phyloP scores from a whole-genome alignment of 768 basidiomycete species.

The Steccherinum ochraceum region DNA sequence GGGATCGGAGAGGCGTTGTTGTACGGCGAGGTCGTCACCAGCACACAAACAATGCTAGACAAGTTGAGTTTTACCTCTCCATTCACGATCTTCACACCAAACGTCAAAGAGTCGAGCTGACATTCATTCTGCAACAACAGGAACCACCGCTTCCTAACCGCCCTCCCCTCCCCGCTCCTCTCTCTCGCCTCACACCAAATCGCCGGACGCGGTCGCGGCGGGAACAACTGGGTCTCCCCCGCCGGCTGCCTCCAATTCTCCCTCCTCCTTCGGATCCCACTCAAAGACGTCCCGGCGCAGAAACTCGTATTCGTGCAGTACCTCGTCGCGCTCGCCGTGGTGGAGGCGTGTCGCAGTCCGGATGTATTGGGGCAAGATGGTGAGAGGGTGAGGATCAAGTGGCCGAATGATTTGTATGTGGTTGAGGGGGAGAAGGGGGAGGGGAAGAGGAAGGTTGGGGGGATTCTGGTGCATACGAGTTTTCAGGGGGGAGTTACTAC shows the following conservation, averaged over 20 bases:
- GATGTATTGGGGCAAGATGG: slow-evolving; percentile 42
- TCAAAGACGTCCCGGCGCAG: slow-evolving; percentile 42
- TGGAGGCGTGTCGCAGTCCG: slow-evolving; percentile 68
- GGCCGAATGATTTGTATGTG: slow-evolving; percentile 96
- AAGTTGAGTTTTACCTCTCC: slow-evolving; percentile 62
- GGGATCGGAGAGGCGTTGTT: slow-evolving; percentile 72
- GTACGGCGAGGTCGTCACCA: slow-evolving; percentile 87
- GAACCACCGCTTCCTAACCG: slow-evolving; percentile 65
- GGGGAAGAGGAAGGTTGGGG: slow-evolving; percentile 76
- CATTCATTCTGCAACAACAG: slow-evolving; percentile 31
- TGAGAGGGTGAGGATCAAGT: slow-evolving; percentile 72
- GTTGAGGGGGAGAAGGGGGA: slow-evolving; percentile 45
- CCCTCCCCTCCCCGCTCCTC: slow-evolving; percentile 69
- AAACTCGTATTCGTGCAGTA: slow-evolving; percentile 93
- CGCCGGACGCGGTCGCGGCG: slow-evolving; percentile 81
- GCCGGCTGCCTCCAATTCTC: slow-evolving; percentile 85
- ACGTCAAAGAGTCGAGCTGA: not conserved
- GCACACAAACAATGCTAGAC: slow-evolving; percentile 92
- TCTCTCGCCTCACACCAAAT: slow-evolving; percentile 87
- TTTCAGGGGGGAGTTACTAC: slow-evolving; percentile 69
- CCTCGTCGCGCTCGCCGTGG: slow-evolving; percentile 83
- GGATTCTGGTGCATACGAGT: slow-evolving; percentile 85
- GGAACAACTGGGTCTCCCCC: slow-evolving; percentile 91
- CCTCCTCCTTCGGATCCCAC: slow-evolving; percentile 55
- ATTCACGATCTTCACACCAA: not conserved